Evolutionary conservation across 257 asterid genomes (phyloP).

Genomic region (Primulina eburnea): DNA sequence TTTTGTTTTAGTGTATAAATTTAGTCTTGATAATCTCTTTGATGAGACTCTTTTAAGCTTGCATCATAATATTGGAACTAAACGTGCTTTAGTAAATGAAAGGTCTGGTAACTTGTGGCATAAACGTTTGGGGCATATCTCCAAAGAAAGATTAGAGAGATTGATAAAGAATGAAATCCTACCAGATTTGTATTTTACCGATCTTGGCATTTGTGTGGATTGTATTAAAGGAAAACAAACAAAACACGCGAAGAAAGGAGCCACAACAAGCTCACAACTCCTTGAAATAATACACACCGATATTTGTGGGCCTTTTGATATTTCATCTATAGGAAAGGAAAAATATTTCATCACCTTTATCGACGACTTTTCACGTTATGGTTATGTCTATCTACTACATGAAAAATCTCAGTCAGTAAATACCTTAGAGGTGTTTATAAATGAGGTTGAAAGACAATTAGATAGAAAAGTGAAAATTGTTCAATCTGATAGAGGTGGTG

Average conservation of each 20-base stretch:
- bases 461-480: background rate
- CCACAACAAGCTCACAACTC: too few relatives aligned
- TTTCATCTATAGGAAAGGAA: background rate
- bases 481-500: background rate
- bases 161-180: constrained; percentile 14
- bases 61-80: too few relatives aligned
- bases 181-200: background rate
- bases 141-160: constrained; percentile 3
- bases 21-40: background rate
- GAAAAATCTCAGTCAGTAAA: background rate
- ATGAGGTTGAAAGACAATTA: background rate
- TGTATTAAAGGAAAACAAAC: too few relatives aligned
- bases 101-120: constrained; percentile 1
- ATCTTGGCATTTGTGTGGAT: too few relatives aligned
- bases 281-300: too few relatives aligned
- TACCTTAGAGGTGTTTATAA: background rate
- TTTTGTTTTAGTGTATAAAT: too few relatives aligned
- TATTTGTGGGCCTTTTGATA: too few relatives aligned
- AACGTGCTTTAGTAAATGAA: background rate
- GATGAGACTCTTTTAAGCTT: background rate
- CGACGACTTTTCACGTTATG: background rate
- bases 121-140: constrained; percentile 3
- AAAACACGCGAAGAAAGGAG: too few relatives aligned
- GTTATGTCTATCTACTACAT: too few relatives aligned
- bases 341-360: background rate